These are phyloP conservation scores for Haplosporangium sp. DNA, from an alignment of 371 early-diverging fungal species.

Conservation along the genomic window DNA sequence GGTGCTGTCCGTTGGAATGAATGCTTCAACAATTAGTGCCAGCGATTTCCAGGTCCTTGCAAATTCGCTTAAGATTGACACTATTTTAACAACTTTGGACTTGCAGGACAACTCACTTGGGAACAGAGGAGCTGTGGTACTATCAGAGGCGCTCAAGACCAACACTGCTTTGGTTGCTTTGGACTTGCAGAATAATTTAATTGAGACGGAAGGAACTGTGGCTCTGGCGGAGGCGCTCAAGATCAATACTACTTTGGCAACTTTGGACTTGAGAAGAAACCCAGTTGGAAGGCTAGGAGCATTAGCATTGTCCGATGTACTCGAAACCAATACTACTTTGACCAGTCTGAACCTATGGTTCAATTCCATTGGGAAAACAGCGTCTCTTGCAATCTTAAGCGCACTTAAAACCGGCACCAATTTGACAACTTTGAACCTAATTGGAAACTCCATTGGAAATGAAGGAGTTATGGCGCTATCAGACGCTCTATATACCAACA, in stretches of 20 bases:
- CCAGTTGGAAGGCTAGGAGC: no score
- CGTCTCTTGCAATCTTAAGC: no score
- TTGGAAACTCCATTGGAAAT: no score
- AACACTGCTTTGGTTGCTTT: background rate
- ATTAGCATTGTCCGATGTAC: no score
- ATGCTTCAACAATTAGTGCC: background rate
- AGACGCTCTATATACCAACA: background rate
- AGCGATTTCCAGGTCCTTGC: background rate
- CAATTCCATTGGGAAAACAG: no score
- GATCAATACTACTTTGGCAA: background rate
- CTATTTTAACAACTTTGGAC: background rate
- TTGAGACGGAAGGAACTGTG: background rate
- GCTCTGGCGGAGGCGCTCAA: background rate
- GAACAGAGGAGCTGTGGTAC: background rate
- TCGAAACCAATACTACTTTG: no score
- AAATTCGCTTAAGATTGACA: background rate
- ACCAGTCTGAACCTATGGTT: no score
- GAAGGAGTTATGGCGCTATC: no score
- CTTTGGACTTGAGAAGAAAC: background rate
- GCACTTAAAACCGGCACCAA: no score
- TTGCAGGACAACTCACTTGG: background rate
- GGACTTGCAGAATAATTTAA: background rate
- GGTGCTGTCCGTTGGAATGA: background rate
- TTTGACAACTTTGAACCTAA: no score
- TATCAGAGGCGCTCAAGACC: constrained; percentile 2